Base-by-base conservation (phyloP, 2,329 filamentous ascomycete species). In the Capronia epimyces region DNA sequence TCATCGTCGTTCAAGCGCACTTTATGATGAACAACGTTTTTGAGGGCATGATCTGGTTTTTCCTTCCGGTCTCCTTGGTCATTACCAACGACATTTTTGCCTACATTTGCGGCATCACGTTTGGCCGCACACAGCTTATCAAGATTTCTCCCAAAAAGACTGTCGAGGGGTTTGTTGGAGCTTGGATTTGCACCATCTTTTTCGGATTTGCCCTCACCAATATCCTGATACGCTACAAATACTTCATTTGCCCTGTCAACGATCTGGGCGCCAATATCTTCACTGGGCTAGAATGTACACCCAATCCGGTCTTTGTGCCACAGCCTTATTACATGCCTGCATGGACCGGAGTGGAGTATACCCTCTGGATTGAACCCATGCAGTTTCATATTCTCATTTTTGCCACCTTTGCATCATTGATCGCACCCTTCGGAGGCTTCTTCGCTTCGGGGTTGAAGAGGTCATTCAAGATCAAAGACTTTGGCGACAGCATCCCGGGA, bases 11-110 rank as follows among this genome's bases (percentile, higher is more conserved):
- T 4, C 90, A 98, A 71, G 90, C 93, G 12, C 93, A 98, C 69
- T 98, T 98, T 69, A 89, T 97, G 73, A 97, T 98, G 88, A 98
- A 98, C 79, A 98, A 98, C 71, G 86, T 98, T 60, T 94, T 98
- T 63, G 93, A 98, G 73, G 93, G 93, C 73, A 89, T 98, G 87
- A 95, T 98, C 68, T 98, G 93, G 93, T 97, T 98, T 77, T 96
- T 97, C 79, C 74, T 98, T 39, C 93, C 93, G 6, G 90, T 89
- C 6, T 85, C 89, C 46, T 80, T 98, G 62, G 93, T 98, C 68
- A 95, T 98, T 67, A 96, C 88, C 58, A 98, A 98, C 70, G 93
- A 98, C 67, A 98, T 98, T 59, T 97, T 94, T 64, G 93, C 93
- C 63, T 98, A 98, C 68, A 83, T 98, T 55, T 96, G 90, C 69